These are phyloP conservation scores for Gymnopilus junonius DNA, from an alignment of 768 basidiomycete genomes.

Conservation along the genomic window DNA sequence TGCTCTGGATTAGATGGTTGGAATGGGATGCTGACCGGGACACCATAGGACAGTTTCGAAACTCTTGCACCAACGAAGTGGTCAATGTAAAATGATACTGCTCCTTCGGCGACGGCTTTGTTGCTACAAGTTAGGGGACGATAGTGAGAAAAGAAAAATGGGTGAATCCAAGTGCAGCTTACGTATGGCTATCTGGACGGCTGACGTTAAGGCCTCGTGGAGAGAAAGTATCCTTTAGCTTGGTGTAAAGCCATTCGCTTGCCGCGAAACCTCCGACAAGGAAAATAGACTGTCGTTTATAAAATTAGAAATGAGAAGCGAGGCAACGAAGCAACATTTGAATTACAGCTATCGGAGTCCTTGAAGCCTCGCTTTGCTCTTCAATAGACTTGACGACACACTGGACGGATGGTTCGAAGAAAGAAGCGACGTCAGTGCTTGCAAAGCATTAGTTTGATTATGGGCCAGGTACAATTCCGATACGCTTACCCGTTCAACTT, in stretches of 20 bases:
- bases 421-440: conserved; percentile 34
- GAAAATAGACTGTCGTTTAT: conserved; percentile 36
- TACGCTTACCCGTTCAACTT: conserved; percentile 40
- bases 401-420: conserved; percentile 37
- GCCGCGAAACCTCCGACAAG: conserved; percentile 61
- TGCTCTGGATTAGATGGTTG: conserved; percentile 43
- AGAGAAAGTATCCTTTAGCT: conserved; percentile 40
- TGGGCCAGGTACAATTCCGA: neutral
- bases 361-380: conserved; percentile 23
- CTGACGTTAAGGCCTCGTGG: conserved; percentile 39
- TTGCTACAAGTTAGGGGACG: conserved; percentile 13
- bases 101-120: conserved; percentile 30
- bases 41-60: conserved; percentile 26
- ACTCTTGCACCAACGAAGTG: conserved; percentile 24
- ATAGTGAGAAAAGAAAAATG: neutral
- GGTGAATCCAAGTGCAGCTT: conserved; percentile 16
- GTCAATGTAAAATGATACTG: conserved; percentile 27
- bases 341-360: conserved; percentile 35
- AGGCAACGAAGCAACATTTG: neutral
- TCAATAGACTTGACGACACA: conserved; percentile 33
- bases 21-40: conserved; percentile 28
- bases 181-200: conserved; percentile 56
- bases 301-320: neutral
- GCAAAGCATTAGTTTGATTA: neutral
- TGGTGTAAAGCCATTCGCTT: conserved; percentile 50